Evolutionary conservation across 1,284 basidiomycete species (phyloP), one percentile per base, ranked within the genome.

Genomic region (Puccinia hordei): DNA sequence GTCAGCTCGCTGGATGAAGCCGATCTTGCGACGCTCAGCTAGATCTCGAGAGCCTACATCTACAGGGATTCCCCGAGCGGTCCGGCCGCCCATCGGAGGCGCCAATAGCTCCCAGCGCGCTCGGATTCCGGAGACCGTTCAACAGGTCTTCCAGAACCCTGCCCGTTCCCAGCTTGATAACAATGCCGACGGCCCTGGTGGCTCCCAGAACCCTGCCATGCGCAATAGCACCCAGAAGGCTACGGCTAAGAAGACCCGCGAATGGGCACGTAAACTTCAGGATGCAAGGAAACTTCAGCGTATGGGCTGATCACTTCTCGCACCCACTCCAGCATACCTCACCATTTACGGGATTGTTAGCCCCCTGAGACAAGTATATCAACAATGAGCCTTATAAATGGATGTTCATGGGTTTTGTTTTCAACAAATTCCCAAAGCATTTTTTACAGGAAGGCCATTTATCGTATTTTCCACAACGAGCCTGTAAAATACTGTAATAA

Each of bases 21-120:
- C 95, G 0, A 96, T 97, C 86, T 92, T 97, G 87, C 94, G 95
- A 85, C 91, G 93, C 59, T 92, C 91, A 17, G 92, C 93, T 86
- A 89, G 93, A 49, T 92, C 93, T 69, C 30, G 38, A 6, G 35
- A 27, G 4, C 17, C 24, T 1, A 8, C 33, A 17, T 33, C 66
- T 1, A 15, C 63, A n/a, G 13, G 13, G 2, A 1, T 38, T 19
- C 30, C 55, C 3, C 41, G 44, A 5, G 24, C 38, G 27, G 15
- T 44, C 5, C 73, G 73, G 4, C 51, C 65, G 17, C 66, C 46
- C 15, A n/a, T n/a, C 0, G 22, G 38, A 35, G 66, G 51, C n/a
- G 24, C 66, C 35, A 57, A 17, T 3, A 53, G 27, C 30, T 69
- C 65, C n/a, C 66, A 71, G 66, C 30, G 66, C 17, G 76, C 76